Conservation (phyloP, 257 asterid species). For the Echium plantagineum region DNA sequence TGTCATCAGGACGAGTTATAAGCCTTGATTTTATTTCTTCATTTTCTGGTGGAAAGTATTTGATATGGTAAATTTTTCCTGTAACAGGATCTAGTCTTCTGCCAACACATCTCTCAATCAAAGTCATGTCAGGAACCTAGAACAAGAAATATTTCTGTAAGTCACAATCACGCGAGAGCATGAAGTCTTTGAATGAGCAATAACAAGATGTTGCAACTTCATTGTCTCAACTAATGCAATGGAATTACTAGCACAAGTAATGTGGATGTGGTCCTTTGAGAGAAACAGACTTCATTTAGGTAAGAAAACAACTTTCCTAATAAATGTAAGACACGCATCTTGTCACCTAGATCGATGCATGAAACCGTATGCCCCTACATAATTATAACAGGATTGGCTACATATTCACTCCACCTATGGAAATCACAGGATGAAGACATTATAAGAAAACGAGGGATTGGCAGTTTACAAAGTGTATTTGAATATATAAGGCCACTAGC, state of each 20-base stretch:
- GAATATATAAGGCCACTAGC: no score
- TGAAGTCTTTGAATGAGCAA: background rate
- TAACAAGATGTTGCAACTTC: background rate
- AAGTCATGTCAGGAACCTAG: conserved; percentile 81
- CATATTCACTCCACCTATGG: no score
- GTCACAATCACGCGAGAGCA: conserved; percentile 2
- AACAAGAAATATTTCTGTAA: conserved; percentile 17
- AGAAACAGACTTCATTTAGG: no score
- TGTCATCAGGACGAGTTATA: conserved; percentile 76
- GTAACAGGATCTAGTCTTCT: conserved; percentile 82
- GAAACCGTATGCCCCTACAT: no score
- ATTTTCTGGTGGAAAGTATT: conserved; percentile 64
- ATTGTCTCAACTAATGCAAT: background rate
- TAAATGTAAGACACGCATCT: no score
- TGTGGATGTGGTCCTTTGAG: no score
- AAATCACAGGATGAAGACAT: no score
- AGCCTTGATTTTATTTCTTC: conserved; percentile 72
- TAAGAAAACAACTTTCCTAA: no score
- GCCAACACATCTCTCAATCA: conserved; percentile 79
- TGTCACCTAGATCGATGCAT: no score
- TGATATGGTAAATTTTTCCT: conserved; percentile 66
- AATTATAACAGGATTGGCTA: no score
- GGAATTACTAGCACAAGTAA: background rate
- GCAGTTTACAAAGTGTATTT: no score
- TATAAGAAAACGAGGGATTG: no score